Conservation (phyloP, 2,329 filamentous ascomycete genomes). For the Colletotrichum chrysophilum region DNA sequence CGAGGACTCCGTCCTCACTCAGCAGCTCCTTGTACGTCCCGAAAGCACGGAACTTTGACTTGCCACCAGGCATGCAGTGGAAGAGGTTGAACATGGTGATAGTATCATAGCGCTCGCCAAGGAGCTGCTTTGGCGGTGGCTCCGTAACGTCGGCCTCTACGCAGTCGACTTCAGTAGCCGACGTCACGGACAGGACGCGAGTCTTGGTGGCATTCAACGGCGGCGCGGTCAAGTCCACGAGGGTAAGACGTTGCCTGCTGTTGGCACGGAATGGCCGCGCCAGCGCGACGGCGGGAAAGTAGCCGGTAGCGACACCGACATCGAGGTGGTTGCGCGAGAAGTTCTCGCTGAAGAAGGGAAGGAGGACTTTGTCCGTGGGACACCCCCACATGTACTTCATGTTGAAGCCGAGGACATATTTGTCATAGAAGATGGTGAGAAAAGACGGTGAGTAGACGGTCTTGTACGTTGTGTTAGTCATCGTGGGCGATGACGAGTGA, state of each 20-base stretch:
- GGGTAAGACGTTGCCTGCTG: constrained; percentile 32
- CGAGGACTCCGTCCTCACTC: constrained; percentile 38
- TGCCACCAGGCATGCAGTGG: constrained; percentile 43
- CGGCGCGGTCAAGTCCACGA: constrained; percentile 40
- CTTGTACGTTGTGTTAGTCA: constrained; percentile 10
- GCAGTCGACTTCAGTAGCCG: constrained; percentile 26
- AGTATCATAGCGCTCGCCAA: constrained; percentile 39
- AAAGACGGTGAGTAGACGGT: constrained; percentile 12
- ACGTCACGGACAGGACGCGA: constrained; percentile 27
- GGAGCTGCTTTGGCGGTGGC: constrained; percentile 31
- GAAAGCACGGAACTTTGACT: constrained; percentile 35
- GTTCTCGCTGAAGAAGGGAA: constrained; percentile 38
- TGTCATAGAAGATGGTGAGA: constrained; percentile 31
- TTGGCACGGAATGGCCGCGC: constrained; percentile 15
- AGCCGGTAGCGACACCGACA: constrained; percentile 44
- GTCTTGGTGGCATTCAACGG: constrained; percentile 33
- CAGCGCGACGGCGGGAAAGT: constrained; percentile 36
- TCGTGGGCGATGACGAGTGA: background rate
- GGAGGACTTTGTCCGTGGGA: constrained; percentile 30
- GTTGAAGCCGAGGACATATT: constrained; percentile 38
- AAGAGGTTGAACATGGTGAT: constrained; percentile 49
- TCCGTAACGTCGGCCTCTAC: constrained; percentile 41
- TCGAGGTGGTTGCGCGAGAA: constrained; percentile 42
- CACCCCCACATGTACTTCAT: constrained; percentile 41
- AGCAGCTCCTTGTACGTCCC: constrained; percentile 34